Evolutionary conservation across 192 early-diverging fungal species (phyloP), one percentile per base, ranked within the genome.

Genomic region (Umbelopsis isabellina): DNA sequence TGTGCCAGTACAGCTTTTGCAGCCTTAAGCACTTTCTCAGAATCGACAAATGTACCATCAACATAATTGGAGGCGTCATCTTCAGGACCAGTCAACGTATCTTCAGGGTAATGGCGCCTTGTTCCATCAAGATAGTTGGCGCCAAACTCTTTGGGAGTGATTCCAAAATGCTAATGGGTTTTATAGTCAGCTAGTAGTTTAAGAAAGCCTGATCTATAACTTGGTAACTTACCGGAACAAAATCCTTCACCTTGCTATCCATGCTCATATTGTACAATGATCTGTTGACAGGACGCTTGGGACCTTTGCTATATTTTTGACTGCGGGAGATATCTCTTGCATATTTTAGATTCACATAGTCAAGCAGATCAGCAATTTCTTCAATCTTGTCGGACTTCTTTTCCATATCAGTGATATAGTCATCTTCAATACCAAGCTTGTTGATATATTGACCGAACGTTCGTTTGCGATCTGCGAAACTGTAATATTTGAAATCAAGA

Each of bases 401-500:
- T 45, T 86, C 67, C 55, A 80, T 71, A 25, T 84, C 85, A 49
- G 72, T 71, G 48, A 91, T 52, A 64, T 84, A 78, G 11, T 82
- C 70, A 67, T 87, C 75, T 70, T 82, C 46, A 46, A 84, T 81
- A 18, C 58, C 61, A 64, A 79, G 84, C 64, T 81, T 84, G 3
- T 75, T 70, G 33, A 88, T 77, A 69, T 83, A 80, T n/a, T 82
- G 84, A 51, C 75, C 76, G 68, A 91, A 67, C 41, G 81, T 72
- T 46, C 81, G 68, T 25, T 85, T 87, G 25, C 88, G 87, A 55
- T 89, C 79, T 65, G 91, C 72, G 68, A 97, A 84, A 2, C 86
- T 85, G 20, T 87, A 87, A 73, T 87, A 96, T 71, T 90, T 88
- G 68, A 84, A 76, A 65, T 97, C 94, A 65, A 92, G 78, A 72